Conservation (phyloP, 2,329 filamentous ascomycete genomes). For the Diaporthe citri region DNA sequence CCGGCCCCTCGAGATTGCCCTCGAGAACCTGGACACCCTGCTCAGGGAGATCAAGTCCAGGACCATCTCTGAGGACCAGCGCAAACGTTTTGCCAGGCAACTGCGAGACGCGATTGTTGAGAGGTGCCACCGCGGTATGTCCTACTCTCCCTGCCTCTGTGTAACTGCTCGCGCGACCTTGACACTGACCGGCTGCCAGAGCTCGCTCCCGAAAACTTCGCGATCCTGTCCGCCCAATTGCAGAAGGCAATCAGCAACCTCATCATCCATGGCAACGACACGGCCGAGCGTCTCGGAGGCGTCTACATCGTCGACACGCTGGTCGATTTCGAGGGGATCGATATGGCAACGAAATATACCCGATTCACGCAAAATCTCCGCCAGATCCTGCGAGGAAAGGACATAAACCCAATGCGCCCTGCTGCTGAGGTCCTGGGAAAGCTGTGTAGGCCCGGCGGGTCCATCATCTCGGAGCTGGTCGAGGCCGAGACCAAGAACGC, state of each 20-base stretch:
- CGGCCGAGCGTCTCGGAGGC: constrained; percentile 89
- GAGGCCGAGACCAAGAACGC: constrained; percentile 97
- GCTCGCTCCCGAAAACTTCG: constrained; percentile 83
- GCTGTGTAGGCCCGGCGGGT: constrained; percentile 91
- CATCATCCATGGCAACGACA: constrained; percentile 87
- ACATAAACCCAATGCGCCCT: constrained; percentile 89
- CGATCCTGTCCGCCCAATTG: constrained; percentile 66
- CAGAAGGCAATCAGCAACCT: constrained; percentile 72
- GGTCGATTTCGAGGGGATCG: constrained; percentile 96
- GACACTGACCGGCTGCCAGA: constrained; percentile 61
- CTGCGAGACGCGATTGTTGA: constrained; percentile 66
- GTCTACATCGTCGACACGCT: constrained; percentile 92
- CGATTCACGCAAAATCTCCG: constrained; percentile 93
- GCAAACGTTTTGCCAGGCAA: constrained; percentile 65
- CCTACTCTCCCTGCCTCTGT: neutral
- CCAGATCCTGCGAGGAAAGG: constrained; percentile 88
- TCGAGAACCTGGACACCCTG: constrained; percentile 67
- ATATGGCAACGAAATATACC: constrained; percentile 92
- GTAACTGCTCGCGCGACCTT: constrained; percentile 23
- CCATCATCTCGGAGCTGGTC: constrained; percentile 93
- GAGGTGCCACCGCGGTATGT: constrained; percentile 66
- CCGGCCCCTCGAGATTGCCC: constrained; percentile 63
- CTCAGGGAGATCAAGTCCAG: constrained; percentile 68
- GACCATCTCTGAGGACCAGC: constrained; percentile 60
- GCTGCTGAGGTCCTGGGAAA: constrained; percentile 91